A percentile compares a stretch with the other conserved stretches of the same genome.
Evolutionary conservation across 208 protist species (phyloP).

Genomic region (Herpetomonas tarakana): DNA sequence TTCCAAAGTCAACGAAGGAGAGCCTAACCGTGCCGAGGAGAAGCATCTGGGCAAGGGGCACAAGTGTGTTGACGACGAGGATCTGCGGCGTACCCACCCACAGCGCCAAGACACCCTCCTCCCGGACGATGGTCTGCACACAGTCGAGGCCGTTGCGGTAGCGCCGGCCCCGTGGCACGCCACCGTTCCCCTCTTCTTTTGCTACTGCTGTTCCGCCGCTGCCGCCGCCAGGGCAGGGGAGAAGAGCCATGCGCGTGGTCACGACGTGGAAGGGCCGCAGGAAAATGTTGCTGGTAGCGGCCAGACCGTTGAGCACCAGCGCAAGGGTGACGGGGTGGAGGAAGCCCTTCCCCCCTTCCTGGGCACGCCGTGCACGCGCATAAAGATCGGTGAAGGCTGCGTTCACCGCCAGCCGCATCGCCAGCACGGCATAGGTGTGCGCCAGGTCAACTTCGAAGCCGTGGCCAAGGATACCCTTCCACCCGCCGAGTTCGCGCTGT

Average conservation of each 20-base stretch:
- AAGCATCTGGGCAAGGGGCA: neutral
- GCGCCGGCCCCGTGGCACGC: slow-evolving; percentile 4
- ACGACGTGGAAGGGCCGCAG: slow-evolving; percentile 8
- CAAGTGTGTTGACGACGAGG: slow-evolving; percentile 8
- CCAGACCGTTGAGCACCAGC: neutral
- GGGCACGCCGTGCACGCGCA: no score
- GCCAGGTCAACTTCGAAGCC: neutral
- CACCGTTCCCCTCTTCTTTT: no score
- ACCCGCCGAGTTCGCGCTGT: neutral
- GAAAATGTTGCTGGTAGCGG: neutral
- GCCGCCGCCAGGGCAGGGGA: neutral
- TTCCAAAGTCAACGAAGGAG: neutral
- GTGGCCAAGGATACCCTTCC: neutral
- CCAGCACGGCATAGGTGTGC: neutral
- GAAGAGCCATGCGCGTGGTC: slow-evolving; percentile 2
- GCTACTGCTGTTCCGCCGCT: no score
- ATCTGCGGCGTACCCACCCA: slow-evolving; percentile 31
- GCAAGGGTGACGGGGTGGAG: neutral
- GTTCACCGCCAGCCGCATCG: neutral
- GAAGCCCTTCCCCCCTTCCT: neutral
- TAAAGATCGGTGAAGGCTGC: neutral
- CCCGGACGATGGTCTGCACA: slow-evolving; percentile 51
- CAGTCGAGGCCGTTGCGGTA: slow-evolving; percentile 68
- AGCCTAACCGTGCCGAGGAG: neutral
- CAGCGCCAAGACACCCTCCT: slow-evolving; percentile 42